phyloP scores from a whole-genome alignment of 1,284 basidiomycete genomes.

The Ganoderma sinense region DNA sequence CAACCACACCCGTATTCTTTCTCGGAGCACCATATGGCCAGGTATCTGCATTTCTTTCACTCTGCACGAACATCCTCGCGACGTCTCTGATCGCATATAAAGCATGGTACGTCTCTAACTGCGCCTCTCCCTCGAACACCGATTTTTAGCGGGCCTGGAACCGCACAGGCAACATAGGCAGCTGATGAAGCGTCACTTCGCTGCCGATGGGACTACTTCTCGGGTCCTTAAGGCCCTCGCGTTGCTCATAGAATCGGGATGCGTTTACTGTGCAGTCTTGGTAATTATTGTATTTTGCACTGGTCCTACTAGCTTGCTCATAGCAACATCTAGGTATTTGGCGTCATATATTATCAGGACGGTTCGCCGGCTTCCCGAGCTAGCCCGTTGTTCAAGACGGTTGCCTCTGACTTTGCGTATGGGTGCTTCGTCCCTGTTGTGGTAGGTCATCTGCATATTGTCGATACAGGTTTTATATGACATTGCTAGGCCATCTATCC shows the following conservation, averaged over 20 bases:
- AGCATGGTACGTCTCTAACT: neutral
- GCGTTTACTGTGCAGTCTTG: neutral
- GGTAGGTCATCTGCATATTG: neutral
- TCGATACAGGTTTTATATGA: neutral
- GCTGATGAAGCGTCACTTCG: neutral
- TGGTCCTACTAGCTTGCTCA: neutral
- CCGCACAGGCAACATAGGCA: neutral
- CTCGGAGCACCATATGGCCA: neutral
- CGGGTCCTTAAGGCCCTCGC: neutral
- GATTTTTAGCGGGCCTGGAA: neutral
- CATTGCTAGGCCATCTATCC: neutral
- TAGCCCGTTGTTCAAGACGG: neutral
- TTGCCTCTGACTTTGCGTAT: neutral
- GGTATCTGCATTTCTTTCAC: neutral
- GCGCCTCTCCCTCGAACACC: neutral
- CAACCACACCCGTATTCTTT: neutral
- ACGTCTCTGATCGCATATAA: slow-evolving; percentile 2
- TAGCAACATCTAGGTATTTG: neutral
- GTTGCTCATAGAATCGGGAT: slow-evolving; percentile 2
- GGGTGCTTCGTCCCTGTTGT: neutral
- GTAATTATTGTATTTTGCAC: neutral
- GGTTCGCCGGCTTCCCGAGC: no score
- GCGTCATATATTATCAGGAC: neutral
- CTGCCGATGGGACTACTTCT: neutral
- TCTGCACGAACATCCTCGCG: neutral